These are phyloP conservation scores for Hippophae rhamnoides DNA, from an alignment of 306 rosid species.

Conservation along the genomic window DNA sequence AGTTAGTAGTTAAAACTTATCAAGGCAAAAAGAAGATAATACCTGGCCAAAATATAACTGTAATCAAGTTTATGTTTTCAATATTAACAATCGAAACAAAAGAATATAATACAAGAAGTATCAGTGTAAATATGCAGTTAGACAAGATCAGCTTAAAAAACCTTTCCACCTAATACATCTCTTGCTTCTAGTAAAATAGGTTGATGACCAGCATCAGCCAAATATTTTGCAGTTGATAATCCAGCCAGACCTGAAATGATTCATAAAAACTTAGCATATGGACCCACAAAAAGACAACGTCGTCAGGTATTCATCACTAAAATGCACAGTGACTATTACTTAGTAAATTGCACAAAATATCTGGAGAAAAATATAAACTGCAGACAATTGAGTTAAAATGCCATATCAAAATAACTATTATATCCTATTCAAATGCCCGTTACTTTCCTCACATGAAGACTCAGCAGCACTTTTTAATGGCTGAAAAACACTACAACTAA, in stretches of 20 bases:
- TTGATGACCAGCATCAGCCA: conserved; percentile 97
- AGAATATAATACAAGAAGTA: conserved; percentile 4
- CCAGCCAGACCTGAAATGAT: conserved; percentile 77
- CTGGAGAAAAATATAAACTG: no score
- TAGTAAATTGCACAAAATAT: no score
- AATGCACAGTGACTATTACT: no score
- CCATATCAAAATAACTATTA: no score
- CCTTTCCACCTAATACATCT: conserved; percentile 99
- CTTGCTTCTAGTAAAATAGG: conserved; percentile 84
- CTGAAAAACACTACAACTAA: no score
- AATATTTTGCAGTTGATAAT: conserved; percentile 86
- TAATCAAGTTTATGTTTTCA: neutral
- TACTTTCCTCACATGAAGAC: no score
- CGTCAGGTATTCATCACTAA: no score
- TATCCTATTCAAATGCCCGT: no score
- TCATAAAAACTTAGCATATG: conserved; percentile 7
- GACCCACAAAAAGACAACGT: neutral
- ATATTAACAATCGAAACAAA: neutral
- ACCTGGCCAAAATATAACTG: neutral
- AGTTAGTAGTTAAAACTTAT: neutral
- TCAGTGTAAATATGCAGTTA: conserved; percentile 20
- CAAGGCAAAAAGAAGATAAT: neutral
- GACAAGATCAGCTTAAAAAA: conserved; percentile 27
- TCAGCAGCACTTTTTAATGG: no score
- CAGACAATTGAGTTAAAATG: no score